A percentile compares a stretch with the other conserved stretches of the same genome.
These are phyloP conservation scores for Penicillium thymicola DNA, from an alignment of 2,329 filamentous ascomycete genomes.

Conservation along the genomic window DNA sequence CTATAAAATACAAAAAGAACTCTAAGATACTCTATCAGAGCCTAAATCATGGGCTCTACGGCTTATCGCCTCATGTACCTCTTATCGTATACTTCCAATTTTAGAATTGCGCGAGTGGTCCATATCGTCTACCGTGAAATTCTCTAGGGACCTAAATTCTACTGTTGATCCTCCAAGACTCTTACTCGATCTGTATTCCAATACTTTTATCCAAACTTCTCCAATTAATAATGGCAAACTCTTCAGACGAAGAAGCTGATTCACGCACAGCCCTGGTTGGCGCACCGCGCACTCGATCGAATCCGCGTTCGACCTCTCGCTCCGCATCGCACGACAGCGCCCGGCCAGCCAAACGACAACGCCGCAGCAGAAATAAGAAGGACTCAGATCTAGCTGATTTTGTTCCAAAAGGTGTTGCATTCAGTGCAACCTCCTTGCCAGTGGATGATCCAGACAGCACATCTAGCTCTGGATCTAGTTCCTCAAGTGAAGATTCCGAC, in stretches of 20 bases:
- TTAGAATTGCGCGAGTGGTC: background rate
- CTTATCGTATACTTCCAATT: background rate
- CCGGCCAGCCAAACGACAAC: constrained; percentile 28
- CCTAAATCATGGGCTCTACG: background rate
- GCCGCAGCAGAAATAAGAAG: constrained; percentile 24
- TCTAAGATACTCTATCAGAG: background rate
- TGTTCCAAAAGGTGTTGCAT: constrained; percentile 36
- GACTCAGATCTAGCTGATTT: constrained; percentile 34
- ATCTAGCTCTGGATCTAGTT: constrained; percentile 31
- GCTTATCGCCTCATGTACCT: background rate
- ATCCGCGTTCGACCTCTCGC: constrained; percentile 20
- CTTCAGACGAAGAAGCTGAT: constrained; percentile 38
- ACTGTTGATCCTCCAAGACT: background rate
- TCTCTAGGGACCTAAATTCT: constrained; percentile 9
- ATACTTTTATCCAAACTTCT: background rate
- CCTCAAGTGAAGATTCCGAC: constrained; percentile 3
- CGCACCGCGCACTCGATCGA: constrained; percentile 32
- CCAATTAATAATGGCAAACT: background rate
- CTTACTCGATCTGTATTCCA: background rate
- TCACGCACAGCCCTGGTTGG: constrained; percentile 48
- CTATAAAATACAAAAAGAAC: background rate
- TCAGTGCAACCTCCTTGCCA: constrained; percentile 33
- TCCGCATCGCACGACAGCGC: constrained; percentile 24
- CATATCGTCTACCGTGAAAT: constrained; percentile 24
- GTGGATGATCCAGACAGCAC: constrained; percentile 35